Evolutionary conservation across 2,329 filamentous ascomycete species (phyloP), one percentile per base, ranked within the genome.

Genomic region (Cladophialophora exuberans): DNA sequence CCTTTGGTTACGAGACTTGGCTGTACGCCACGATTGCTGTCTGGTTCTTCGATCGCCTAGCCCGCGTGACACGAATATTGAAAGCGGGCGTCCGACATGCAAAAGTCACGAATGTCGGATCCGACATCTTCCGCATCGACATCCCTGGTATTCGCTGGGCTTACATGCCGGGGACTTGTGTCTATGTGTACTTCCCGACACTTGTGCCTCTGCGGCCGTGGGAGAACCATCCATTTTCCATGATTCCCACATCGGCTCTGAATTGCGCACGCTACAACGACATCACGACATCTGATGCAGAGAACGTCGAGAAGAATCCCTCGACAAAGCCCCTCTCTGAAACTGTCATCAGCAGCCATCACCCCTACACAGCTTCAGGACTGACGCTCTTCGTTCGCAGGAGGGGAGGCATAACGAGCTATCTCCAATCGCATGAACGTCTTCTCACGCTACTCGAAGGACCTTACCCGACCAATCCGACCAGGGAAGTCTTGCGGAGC

Each of bases 1-100:
- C 68, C 3, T 76, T 72, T 64, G 78, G 77, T 1, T 78, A 80
- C 49, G 76, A 80, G 56, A 62, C 68, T 7, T 82, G 77, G 77
- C 56, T 79, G 0, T 78, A 76, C 49, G 66, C 71, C 1, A 68
- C 70, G 1, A 70, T 69, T 23, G 76, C 71, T 0, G 67, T 78
- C 18, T 80, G 76, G 77, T 65, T 64, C 7, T 76, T 76, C 46
- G 79, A 83, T 56, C 72, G 79, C 0, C 11, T 77, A 0, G 53
- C 72, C 1, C 69, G 79, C 2, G 50, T 79, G 52, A 67, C 4
- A 70, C 66, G 43, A 70, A 69, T 30, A 76, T 78, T 18, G 65
- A 63, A 73, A 75, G 0, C 63, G 5, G 64, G 81, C 5, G 73
- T 69, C 0, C 66, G 72, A 3, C 20, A 9, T 13, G 39, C 38